phyloP scores from a whole-genome alignment of 371 early-diverging fungal species.

The Choanephora cucurbitarum region DNA sequence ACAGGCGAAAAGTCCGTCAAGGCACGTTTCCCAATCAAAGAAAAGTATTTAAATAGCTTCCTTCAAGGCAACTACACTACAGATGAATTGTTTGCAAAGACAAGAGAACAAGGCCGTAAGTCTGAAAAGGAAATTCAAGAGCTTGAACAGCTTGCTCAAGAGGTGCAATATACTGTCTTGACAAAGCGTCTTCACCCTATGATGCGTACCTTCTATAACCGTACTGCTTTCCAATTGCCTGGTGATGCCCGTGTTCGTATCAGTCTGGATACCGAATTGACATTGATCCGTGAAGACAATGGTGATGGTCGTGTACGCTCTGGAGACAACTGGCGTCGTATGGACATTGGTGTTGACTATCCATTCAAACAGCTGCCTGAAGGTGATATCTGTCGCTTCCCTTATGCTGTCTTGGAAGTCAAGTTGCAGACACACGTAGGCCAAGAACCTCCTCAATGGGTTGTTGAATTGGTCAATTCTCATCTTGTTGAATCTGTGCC shows the following conservation, averaged over 20 bases:
- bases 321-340: constrained; percentile 94
- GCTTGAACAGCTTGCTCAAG: constrained; percentile 78
- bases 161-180: constrained; percentile 81
- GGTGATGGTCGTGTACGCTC: constrained; percentile 63
- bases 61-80: constrained; percentile 83
- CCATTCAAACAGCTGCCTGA: constrained; percentile 92
- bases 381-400: constrained; percentile 91
- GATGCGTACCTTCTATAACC: constrained; percentile 96
- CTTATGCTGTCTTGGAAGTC: constrained; percentile 98
- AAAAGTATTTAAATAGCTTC: constrained; percentile 91
- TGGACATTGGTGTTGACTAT: constrained; percentile 89
- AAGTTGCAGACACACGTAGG: constrained; percentile 96
- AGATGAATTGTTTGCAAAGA: constrained; percentile 78
- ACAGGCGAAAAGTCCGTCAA: constrained; percentile 97
- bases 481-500: constrained; percentile 97
- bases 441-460: constrained; percentile 96
- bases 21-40: constrained; percentile 95
- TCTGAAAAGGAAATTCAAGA: constrained; percentile 83
- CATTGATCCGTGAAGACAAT: constrained; percentile 97
- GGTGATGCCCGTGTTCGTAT: constrained; percentile 98
- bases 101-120: constrained; percentile 80
- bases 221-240: constrained; percentile 99
- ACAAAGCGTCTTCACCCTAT: constrained; percentile 85
- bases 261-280: constrained; percentile 96
- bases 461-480: constrained; percentile 86